These are phyloP conservation scores for Antitrichia curtipendula DNA, from an alignment of 225 moss, liverwort and hornwort genomes.

Conservation along the genomic window DNA sequence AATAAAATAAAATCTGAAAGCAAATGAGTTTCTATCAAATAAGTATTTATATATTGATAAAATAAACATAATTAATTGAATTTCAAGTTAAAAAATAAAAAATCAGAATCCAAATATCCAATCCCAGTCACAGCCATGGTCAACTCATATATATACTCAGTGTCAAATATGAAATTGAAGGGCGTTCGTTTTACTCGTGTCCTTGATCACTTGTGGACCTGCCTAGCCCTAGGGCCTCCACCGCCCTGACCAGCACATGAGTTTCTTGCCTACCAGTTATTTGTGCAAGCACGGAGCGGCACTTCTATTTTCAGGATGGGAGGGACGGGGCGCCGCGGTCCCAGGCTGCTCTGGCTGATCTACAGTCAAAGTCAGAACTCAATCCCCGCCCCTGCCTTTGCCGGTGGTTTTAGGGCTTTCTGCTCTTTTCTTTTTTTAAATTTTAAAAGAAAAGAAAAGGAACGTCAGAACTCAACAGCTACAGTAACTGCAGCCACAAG, in stretches of 20 bases:
- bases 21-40: neutral
- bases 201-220: accelerated
- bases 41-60: too few species aligned
- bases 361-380: too few species aligned
- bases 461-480: neutral
- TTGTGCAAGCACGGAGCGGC: too few species aligned
- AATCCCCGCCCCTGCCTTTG: too few species aligned
- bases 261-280: neutral
- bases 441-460: too few species aligned
- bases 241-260: neutral
- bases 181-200: neutral
- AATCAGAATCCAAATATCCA: too few species aligned
- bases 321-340: too few species aligned
- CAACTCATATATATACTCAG: neutral
- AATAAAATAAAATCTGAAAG: too few species aligned
- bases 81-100: too few species aligned
- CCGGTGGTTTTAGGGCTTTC: too few species aligned
- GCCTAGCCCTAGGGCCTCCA: neutral
- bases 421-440: too few species aligned
- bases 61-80: neutral
- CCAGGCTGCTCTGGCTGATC: too few species aligned
- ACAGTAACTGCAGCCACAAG: neutral
- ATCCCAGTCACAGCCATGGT: neutral
- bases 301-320: neutral
- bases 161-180: neutral